These are phyloP conservation scores for Ceratocystis eucalypticola DNA, from an alignment of 2,329 filamentous ascomycete species.

Conservation along the genomic window DNA sequence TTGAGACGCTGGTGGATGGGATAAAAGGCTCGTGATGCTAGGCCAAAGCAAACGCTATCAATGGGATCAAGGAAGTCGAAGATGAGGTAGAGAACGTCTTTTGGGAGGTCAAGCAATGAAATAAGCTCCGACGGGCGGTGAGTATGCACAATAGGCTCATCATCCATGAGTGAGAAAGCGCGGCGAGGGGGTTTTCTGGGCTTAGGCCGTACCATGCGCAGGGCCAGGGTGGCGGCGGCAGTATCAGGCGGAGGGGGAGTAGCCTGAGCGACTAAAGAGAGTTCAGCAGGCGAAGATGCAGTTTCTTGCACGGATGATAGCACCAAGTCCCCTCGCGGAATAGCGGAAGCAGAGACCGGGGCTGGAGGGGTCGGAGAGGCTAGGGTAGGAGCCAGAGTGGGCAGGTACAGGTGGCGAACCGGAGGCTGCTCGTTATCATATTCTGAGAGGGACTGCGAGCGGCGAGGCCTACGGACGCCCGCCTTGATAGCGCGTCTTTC, in stretches of 20 bases:
- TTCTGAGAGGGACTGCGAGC: conserved; percentile 18
- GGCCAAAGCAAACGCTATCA: conserved; percentile 48
- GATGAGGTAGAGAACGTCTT: conserved; percentile 46
- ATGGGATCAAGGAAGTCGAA: conserved; percentile 52
- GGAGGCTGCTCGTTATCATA: conserved; percentile 15
- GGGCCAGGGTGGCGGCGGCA: conserved; percentile 23
- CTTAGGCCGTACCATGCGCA: conserved; percentile 14
- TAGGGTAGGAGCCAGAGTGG: conserved; percentile 6
- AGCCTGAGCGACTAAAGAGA: conserved; percentile 16
- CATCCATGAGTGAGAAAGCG: conserved; percentile 48
- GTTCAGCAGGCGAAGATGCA: neutral
- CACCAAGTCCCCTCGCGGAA: too few species aligned
- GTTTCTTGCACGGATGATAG: neutral
- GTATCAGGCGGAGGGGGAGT: conserved; percentile 24
- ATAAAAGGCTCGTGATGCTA: conserved; percentile 46
- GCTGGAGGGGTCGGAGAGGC: conserved; percentile 7
- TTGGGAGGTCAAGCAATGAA: conserved; percentile 39
- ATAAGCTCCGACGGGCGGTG: conserved; percentile 35
- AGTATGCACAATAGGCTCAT: conserved; percentile 38
- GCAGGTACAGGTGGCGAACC: conserved; percentile 5
- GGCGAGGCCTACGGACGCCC: conserved; percentile 14
- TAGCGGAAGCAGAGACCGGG: neutral
- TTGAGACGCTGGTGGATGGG: conserved; percentile 43
- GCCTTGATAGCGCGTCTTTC: conserved; percentile 3
- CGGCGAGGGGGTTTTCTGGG: conserved; percentile 32